These are phyloP conservation scores for Penicillium sp. DNA, from an alignment of 2,329 filamentous ascomycete species.

Conservation along the genomic window DNA sequence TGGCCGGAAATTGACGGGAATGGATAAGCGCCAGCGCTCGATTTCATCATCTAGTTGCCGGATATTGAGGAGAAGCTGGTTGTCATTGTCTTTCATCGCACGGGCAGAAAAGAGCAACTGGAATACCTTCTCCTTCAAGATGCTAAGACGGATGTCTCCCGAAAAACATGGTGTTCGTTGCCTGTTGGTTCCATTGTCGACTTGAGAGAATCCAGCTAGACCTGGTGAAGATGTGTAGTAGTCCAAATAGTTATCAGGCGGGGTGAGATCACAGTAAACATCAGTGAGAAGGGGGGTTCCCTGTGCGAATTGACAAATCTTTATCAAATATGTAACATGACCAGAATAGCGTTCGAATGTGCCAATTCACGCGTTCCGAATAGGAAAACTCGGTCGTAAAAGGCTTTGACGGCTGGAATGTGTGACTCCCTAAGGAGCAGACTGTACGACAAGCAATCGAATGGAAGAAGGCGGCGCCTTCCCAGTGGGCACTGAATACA, in stretches of 20 bases:
- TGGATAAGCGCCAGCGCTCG: conserved; percentile 15
- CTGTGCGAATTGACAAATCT: conserved; percentile 12
- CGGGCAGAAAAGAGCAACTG: conserved; percentile 12
- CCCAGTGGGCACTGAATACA: conserved; percentile 10
- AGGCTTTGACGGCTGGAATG: neutral
- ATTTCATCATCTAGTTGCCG: conserved; percentile 17
- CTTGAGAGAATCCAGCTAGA: neutral
- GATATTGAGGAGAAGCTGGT: conserved; percentile 14
- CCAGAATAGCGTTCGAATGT: conserved; percentile 15
- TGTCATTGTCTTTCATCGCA: conserved; percentile 9
- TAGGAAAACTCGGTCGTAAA: neutral
- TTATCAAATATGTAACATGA: conserved; percentile 11
- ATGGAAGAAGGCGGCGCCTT: conserved; percentile 9
- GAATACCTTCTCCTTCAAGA: conserved; percentile 15
- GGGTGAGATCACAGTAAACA: conserved; percentile 10
- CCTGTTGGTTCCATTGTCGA: neutral
- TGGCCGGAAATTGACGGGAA: conserved; percentile 11
- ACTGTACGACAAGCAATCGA: conserved; percentile 15
- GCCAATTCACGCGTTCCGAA: conserved; percentile 1
- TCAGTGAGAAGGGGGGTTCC: conserved; percentile 14
- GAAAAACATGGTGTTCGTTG: neutral
- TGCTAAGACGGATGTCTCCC: conserved; percentile 6
- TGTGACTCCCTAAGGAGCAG: conserved; percentile 10
- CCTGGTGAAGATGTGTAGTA: conserved; percentile 6
- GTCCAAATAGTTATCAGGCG: neutral